Evolutionary conservation across 768 basidiomycete genomes (phyloP), one percentile per base, ranked within the genome.

Genomic region (Solioccasus polychromus): DNA sequence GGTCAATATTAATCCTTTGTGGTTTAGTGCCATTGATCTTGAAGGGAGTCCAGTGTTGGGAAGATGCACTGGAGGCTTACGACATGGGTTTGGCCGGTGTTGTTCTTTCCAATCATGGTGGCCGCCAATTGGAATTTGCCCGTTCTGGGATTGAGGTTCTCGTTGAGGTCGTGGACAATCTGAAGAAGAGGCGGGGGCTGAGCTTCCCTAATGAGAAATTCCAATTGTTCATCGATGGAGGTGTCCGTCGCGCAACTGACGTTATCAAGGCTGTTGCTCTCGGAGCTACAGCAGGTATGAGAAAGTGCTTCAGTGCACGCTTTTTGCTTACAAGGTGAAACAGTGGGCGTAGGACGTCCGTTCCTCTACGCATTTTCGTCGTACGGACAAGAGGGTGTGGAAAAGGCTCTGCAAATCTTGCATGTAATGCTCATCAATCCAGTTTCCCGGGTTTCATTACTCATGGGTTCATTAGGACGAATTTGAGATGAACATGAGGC

Each of bases 401-500:
- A 89, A 42, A 82, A 78, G 52, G 89, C 90, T 1, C 59, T 96
- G 42, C 78, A 88, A 55, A 89, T 95, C 40, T 64, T 94, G 36
- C 75, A 77, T 52, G 89, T 86, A 56, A n/a, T 45, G 78, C 60
- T 6, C 22, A 12, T 7, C 5, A 12, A n/a, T 8, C 3, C 14
- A 2, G 5, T 28, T 22, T 31, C 28, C 9, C 10, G 37, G 10
- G 11, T 14, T 35, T 40, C 18, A 12, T 20, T 31, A 17, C 35
- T 51, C 11, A 55, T 19, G 34, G 12, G 5, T 25, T 20, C 23
- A 7, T 8, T 60, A 97, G 92, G 91, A 94, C 55, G 95, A 99
- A 66, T 92, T 99, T 57, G 91, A 94, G 72, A 97, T 98, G 95
- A 93, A 95, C 68, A 78, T 97, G 79, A 85, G 94, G 14, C 73